Base-by-base conservation (phyloP, 2,329 filamentous ascomycete species). In the Sporothrix humicola region DNA sequence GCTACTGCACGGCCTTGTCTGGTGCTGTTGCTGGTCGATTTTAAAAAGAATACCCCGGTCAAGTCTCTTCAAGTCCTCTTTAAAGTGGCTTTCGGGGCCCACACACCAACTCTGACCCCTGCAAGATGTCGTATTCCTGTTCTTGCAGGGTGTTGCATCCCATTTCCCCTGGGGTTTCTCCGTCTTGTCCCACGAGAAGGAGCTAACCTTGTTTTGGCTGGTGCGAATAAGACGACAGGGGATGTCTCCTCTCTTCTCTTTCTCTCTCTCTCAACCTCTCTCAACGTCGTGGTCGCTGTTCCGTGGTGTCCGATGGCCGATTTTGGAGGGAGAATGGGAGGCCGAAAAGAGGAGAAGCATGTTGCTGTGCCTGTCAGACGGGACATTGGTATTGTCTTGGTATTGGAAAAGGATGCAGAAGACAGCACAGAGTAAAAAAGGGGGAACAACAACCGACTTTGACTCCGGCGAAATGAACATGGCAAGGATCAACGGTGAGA, bases 1-100 rank as follows among this genome's bases (percentile, higher is more conserved):
- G 65, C 65, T 69, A 69, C 65, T 69, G 65, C 48, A 69, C 26
- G 44, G 63, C 44, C 63, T 66, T 66, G 63, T 46, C 59, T 63
- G 37, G 59, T 44, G 59, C 20, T 20, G 52, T 54, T 54, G 52
- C n/a, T 6, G n/a, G n/a, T 23, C 23, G n/a, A 6, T 12, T 23
- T 52, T 52, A 15, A 48, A 48, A 48, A 48, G 4, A 48, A 48
- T 3, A 56, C 20, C 52, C 52, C 13, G 48, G 48, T 50, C 48
- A 50, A 50, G 48, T n/a, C 52, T 56, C n/a, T n/a, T 56, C 23
- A 26, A 9, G 2, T 23, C 20, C 20, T 7, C 52, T 37, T 37
- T 5, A 37, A 37, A 7, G 31, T 37, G 31, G 31, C 31, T 37
- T 37, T 37, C 31, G 31, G 3, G 31, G 31, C 31, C 31, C 31